Percentiles rank a stretch among this genome's conserved stretches.
These are phyloP conservation scores for Exophiala mesophila DNA, from an alignment of 2,329 filamentous ascomycete genomes.

Conservation along the genomic window DNA sequence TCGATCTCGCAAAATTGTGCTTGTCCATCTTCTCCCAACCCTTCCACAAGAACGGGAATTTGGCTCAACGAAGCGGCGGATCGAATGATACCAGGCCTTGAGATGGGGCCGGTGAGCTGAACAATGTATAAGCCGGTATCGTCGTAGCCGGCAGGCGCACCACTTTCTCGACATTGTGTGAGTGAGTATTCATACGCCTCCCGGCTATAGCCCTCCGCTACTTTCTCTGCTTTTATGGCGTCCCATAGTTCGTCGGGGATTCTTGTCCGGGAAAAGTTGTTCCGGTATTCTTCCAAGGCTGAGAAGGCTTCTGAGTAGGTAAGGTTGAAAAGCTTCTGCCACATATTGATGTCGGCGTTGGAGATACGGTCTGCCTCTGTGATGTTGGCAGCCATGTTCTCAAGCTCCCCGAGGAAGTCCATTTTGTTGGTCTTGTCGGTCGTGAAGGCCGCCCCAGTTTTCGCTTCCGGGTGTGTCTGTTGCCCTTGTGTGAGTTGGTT, in stretches of 20 bases:
- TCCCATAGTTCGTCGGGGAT: slow-evolving; percentile 36
- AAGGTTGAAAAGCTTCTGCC: slow-evolving; percentile 35
- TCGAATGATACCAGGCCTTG: slow-evolving; percentile 23
- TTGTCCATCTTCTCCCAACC: slow-evolving; percentile 21
- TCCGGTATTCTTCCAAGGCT: slow-evolving; percentile 32
- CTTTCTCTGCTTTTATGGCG: slow-evolving; percentile 29
- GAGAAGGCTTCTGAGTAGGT: slow-evolving; percentile 30
- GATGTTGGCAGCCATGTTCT: slow-evolving; percentile 25
- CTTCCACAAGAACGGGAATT: slow-evolving; percentile 16
- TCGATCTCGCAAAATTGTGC: slow-evolving; percentile 28
- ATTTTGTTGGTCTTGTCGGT: too few relatives aligned
- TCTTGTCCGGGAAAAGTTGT: slow-evolving; percentile 31
- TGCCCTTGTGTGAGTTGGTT: too few relatives aligned
- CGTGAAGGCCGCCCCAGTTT: too few relatives aligned
- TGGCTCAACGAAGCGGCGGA: slow-evolving; percentile 16
- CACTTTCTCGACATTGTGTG: background rate
- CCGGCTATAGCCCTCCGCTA: slow-evolving; percentile 34
- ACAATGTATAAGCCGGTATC: slow-evolving; percentile 24
- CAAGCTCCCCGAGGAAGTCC: slow-evolving; percentile 27
- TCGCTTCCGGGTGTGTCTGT: too few relatives aligned
- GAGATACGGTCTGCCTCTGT: slow-evolving; percentile 10
- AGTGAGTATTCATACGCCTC: slow-evolving; percentile 36
- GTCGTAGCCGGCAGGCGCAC: background rate
- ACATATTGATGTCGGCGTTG: slow-evolving; percentile 24
- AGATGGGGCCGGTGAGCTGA: slow-evolving; percentile 25